Conservation (phyloP, 108 stramenopile genomes). For the Cyclostephanos invisitatus region DNA sequence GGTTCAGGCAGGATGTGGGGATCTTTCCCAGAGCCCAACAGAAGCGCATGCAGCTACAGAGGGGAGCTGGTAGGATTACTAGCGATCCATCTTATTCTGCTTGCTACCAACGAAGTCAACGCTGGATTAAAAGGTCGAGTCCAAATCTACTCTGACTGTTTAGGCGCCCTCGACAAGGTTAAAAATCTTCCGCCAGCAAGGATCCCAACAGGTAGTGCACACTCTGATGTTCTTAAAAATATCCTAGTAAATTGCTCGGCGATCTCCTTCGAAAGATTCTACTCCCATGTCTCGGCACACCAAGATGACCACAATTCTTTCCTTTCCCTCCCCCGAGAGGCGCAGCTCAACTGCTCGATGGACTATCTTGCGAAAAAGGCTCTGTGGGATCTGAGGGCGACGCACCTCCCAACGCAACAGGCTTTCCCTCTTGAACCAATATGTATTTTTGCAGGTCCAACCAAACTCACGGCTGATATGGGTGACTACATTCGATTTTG, state of each 20-base stretch:
- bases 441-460: too few relatives aligned
- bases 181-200: not conserved
- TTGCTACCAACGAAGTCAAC: constrained; percentile 2
- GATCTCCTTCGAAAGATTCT: not conserved
- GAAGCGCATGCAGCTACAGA: constrained; percentile 12
- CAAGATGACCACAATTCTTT: not conserved
- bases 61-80: constrained; percentile 27
- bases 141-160: constrained; percentile 12
- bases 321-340: not conserved
- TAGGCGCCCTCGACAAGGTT: constrained; percentile 11
- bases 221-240: constrained; percentile 1
- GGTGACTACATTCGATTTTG: too few relatives aligned
- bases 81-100: constrained; percentile 14
- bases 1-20: constrained; percentile 7
- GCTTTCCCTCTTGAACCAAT: too few relatives aligned
- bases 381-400: too few relatives aligned
- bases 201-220: not conserved
- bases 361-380: too few relatives aligned
- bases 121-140: not conserved
- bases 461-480: too few relatives aligned
- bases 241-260: not conserved
- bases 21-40: constrained; percentile 1
- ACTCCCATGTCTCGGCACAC: not conserved
- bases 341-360: too few relatives aligned
- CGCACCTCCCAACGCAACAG: too few relatives aligned